Evolutionary conservation across 805 yeast genomes (phyloP).

Genomic region (Isabelozyma rhagii): DNA sequence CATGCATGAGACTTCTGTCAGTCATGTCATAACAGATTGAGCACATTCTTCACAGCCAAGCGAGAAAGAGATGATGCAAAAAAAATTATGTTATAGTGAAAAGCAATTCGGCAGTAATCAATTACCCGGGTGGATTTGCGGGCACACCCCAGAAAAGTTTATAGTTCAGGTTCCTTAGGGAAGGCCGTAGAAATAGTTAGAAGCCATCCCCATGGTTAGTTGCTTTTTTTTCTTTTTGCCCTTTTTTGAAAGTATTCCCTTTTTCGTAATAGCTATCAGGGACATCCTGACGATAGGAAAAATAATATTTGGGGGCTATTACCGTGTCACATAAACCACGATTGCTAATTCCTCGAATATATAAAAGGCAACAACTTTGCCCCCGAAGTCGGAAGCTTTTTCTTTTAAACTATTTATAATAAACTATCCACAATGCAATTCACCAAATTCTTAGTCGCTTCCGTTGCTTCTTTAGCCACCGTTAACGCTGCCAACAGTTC

Average conservation of each 20-base stretch:
- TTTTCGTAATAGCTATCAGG: background rate
- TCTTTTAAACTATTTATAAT: background rate
- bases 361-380: background rate
- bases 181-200: background rate
- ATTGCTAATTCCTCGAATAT: background rate
- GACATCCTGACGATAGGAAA: background rate
- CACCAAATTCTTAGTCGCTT: slow-evolving; percentile 4
- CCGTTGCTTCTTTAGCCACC: slow-evolving; percentile 7
- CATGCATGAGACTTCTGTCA: too few species aligned
- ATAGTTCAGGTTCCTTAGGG: too few species aligned
- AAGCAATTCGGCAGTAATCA: too few species aligned
- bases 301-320: background rate
- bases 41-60: too few species aligned
- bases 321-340: background rate
- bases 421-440: slow-evolving; percentile 7
- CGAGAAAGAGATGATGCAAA: too few species aligned
- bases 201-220: background rate
- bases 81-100: too few species aligned
- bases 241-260: background rate
- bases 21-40: too few species aligned
- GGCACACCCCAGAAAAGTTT: too few species aligned
- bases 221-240: background rate
- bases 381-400: background rate
- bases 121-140: too few species aligned
- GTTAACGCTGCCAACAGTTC: slow-evolving; percentile 7